Evolutionary conservation across 805 yeast species (phyloP).

Genomic region (Ogataea allantospora): DNA sequence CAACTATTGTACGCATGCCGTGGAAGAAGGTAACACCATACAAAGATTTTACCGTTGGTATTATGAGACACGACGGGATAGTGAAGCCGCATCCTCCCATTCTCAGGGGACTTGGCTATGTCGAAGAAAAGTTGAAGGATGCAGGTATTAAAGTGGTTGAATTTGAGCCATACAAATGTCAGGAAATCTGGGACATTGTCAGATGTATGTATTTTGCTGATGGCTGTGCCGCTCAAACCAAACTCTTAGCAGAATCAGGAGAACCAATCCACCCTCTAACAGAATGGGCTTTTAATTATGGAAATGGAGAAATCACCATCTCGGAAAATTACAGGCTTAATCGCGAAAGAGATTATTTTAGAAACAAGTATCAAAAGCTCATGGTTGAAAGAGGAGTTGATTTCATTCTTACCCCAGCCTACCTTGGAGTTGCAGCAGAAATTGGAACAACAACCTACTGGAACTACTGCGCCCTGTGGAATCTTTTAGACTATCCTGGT

Average conservation of each 20-base stretch:
- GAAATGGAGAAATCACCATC: conserved; percentile 43
- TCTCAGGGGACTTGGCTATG: conserved; percentile 41
- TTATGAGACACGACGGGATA: conserved; percentile 46
- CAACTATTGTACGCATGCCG: conserved; percentile 45
- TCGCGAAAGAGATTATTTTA: conserved; percentile 48
- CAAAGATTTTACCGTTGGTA: conserved; percentile 41
- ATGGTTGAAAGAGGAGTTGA: conserved; percentile 54
- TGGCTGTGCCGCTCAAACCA: conserved; percentile 53
- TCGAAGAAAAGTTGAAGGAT: conserved; percentile 47
- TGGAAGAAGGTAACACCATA: conserved; percentile 38
- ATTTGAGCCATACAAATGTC: conserved; percentile 18
- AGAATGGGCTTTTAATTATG: conserved; percentile 54
- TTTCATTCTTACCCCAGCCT: conserved; percentile 59
- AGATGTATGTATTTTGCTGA: conserved; percentile 61
- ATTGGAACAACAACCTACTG: conserved; percentile 60
- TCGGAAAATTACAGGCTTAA: conserved; percentile 49
- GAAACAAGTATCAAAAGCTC: conserved; percentile 47
- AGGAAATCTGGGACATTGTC: conserved; percentile 52
- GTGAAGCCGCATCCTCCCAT: conserved; percentile 51
- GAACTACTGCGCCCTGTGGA: conserved; percentile 73
- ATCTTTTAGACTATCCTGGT: conserved; percentile 63
- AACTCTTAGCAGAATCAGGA: conserved; percentile 52
- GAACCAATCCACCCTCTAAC: conserved; percentile 63
- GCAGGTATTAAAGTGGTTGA: conserved; percentile 56
- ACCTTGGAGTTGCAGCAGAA: conserved; percentile 65